phyloP scores from a whole-genome alignment of 179 eudicot species.

The Beta lomatogona region DNA sequence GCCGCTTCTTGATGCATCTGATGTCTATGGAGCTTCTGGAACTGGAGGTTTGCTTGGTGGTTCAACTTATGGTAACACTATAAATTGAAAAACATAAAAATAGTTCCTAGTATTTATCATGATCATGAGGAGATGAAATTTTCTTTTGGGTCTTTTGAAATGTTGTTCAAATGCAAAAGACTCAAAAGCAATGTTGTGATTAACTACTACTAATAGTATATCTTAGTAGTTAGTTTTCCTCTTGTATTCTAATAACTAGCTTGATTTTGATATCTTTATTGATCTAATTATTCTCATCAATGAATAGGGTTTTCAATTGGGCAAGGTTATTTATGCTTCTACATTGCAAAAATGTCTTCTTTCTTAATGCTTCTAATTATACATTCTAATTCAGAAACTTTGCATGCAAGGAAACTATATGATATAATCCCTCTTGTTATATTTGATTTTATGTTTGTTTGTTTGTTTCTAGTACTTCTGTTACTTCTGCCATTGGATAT shows the following conservation, averaged over 20 bases:
- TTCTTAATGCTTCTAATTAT: neutral
- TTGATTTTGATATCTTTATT: constrained; percentile 20
- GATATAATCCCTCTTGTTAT: neutral
- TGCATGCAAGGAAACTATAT: constrained; percentile 36
- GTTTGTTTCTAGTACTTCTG: constrained; percentile 11
- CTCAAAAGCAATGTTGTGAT: constrained; percentile 23
- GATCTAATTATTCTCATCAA: constrained; percentile 19
- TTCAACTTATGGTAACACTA: constrained; percentile 68
- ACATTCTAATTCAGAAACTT: constrained; percentile 14
- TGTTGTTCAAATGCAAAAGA: constrained; percentile 25
- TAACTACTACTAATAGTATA: neutral
- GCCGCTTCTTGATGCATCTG: constrained; percentile 51
- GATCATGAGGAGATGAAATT: neutral
- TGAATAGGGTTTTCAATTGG: constrained; percentile 23
- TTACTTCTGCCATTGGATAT: constrained; percentile 31
- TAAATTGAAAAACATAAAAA: constrained; percentile 40
- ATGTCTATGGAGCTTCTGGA: constrained; percentile 55
- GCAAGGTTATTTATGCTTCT: neutral
- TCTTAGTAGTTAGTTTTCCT: neutral
- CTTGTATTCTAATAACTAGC: constrained; percentile 26
- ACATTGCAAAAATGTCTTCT: neutral
- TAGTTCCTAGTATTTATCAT: neutral
- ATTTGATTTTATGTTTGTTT: neutral
- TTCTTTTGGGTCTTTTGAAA: constrained; percentile 25
- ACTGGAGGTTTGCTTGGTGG: constrained; percentile 50